Conservation (phyloP, 2,329 filamentous ascomycete genomes). For the Trichothecium sympodiale region DNA sequence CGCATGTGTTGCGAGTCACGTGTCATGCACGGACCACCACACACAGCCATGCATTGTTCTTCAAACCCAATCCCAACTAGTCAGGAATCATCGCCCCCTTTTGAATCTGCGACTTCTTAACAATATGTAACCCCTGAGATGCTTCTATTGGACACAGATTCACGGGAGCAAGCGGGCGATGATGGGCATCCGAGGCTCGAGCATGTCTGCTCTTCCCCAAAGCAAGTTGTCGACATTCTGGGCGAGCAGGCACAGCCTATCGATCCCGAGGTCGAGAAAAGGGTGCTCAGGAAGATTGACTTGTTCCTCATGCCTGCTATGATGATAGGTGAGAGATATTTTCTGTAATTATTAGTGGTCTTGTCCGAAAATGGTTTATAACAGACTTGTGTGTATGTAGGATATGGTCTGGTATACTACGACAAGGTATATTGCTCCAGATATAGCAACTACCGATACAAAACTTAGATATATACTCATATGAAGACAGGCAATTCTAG, state of each 20-base stretch:
- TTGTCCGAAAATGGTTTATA: neutral
- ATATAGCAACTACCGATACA: neutral
- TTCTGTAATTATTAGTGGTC: neutral
- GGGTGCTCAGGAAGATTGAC: slow-evolving; percentile 46
- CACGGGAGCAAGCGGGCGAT: no score
- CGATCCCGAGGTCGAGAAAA: slow-evolving; percentile 29
- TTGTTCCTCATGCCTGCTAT: slow-evolving; percentile 45
- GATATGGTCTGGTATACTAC: slow-evolving; percentile 59
- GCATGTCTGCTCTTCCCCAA: no score
- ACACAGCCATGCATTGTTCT: no score
- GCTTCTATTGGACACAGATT: no score
- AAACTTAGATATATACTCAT: no score
- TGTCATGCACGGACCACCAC: no score
- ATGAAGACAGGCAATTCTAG: slow-evolving; percentile 41
- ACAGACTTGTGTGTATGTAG: slow-evolving; percentile 15
- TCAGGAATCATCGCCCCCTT: no score
- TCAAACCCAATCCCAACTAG: no score
- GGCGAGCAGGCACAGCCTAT: slow-evolving; percentile 16
- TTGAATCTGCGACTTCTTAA: no score
- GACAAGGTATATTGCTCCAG: slow-evolving; percentile 40
- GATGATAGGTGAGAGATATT: slow-evolving; percentile 29
- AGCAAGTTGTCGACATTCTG: slow-evolving; percentile 1
- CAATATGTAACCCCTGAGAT: no score
- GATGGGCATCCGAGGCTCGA: no score
- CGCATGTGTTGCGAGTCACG: no score